These are phyloP conservation scores for Cinchona pubescens DNA, from an alignment of 257 asterid species.

Conservation along the genomic window DNA sequence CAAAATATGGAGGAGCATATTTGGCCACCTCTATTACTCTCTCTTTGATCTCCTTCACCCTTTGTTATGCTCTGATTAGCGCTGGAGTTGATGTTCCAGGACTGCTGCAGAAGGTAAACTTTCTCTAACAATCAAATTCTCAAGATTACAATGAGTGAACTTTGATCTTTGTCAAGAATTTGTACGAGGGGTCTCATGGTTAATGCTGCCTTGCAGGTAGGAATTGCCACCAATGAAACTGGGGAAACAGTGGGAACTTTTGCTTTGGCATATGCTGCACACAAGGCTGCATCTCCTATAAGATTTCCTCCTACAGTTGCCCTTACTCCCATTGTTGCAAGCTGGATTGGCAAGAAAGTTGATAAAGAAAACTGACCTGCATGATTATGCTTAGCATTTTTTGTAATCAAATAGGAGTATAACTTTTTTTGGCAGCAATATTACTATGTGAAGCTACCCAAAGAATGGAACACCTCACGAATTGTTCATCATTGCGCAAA, in stretches of 20 bases:
- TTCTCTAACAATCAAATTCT: not conserved
- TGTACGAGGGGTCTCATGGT: slow-evolving; percentile 1
- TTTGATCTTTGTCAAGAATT: not conserved
- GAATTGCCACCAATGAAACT: slow-evolving; percentile 59
- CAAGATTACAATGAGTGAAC: not conserved
- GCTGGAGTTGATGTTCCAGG: slow-evolving; percentile 87
- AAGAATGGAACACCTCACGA: not conserved
- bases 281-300: slow-evolving; percentile 97
- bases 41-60: slow-evolving; percentile 77
- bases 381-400: not conserved
- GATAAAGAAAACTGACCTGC: slow-evolving; percentile 49
- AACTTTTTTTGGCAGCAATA: not conserved
- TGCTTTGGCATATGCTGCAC: slow-evolving; percentile 96
- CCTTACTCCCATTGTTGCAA: slow-evolving; percentile 83
- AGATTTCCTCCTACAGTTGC: slow-evolving; percentile 97
- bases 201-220: slow-evolving; percentile 46
- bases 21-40: slow-evolving; percentile 90
- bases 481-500: not conserved
- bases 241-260: slow-evolving; percentile 95
- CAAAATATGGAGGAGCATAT: slow-evolving; percentile 96
- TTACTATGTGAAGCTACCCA: too few relatives aligned
- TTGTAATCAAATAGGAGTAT: not conserved
- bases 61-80: slow-evolving; percentile 68
- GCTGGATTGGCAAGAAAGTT: slow-evolving; percentile 87
- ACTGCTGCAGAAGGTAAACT: slow-evolving; percentile 63